A percentile compares a stretch with the other conserved stretches of the same genome.
These are phyloP conservation scores for Colletotrichum cereale DNA, from an alignment of 2,329 filamentous ascomycete genomes.

Conservation along the genomic window DNA sequence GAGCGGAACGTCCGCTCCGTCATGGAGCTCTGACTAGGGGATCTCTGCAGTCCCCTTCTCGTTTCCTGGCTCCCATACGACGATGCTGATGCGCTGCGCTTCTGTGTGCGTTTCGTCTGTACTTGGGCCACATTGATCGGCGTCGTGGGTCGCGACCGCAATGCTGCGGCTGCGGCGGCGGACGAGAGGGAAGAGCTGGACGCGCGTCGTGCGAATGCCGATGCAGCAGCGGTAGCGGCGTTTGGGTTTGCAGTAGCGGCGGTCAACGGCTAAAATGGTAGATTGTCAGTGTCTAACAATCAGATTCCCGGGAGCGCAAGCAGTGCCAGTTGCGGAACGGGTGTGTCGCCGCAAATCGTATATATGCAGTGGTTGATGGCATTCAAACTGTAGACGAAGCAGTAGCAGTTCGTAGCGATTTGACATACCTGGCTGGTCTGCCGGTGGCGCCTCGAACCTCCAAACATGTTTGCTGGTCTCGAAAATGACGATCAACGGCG, in stretches of 20 bases:
- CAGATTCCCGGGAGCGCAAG: neutral
- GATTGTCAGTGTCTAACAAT: conserved; percentile 37
- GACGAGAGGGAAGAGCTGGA: conserved; percentile 79
- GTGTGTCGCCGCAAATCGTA: neutral
- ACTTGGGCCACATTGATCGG: conserved; percentile 85
- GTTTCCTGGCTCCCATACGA: conserved; percentile 69
- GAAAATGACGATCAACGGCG: conserved; percentile 36
- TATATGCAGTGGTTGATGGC: neutral
- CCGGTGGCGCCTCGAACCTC: conserved; percentile 62
- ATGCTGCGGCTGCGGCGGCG: conserved; percentile 86
- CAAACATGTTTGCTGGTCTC: conserved; percentile 60
- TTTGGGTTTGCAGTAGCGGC: conserved; percentile 75
- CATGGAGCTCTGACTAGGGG: conserved; percentile 84
- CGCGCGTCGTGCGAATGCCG: conserved; percentile 81
- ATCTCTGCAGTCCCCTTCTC: conserved; percentile 68
- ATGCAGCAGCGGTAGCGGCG: conserved; percentile 83
- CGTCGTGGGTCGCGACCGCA: conserved; percentile 81
- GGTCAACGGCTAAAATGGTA: conserved; percentile 67
- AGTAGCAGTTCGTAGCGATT: neutral
- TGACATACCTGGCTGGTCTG: conserved; percentile 59
- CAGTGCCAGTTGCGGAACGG: neutral
- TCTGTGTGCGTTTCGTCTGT: conserved; percentile 86
- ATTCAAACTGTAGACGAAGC: neutral
- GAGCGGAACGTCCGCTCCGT: conserved; percentile 88
- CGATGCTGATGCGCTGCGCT: conserved; percentile 79